These are phyloP conservation scores for Clavariopsis aquatica DNA, from an alignment of 495 filamentous ascomycete genomes.

Conservation along the genomic window DNA sequence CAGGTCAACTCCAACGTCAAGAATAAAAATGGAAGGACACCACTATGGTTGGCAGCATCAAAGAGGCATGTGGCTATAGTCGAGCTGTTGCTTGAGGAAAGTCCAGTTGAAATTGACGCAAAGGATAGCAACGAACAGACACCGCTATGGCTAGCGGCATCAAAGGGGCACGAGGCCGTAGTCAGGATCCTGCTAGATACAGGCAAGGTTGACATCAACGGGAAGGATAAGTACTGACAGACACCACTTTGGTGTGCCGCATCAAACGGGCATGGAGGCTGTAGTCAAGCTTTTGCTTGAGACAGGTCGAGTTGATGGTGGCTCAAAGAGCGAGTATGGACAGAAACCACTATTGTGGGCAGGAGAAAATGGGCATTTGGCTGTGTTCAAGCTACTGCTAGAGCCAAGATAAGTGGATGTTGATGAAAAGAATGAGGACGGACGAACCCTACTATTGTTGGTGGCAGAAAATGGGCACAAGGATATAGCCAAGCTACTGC, in stretches of 20 bases:
- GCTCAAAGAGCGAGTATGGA: background rate
- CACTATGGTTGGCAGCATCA: too few species aligned
- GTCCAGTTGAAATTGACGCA: too few species aligned
- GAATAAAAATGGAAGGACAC: too few species aligned
- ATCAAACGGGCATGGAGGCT: background rate
- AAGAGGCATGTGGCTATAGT: too few species aligned
- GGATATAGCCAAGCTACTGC: background rate
- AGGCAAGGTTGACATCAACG: too few species aligned
- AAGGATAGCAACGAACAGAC: too few species aligned
- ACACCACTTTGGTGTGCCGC: background rate
- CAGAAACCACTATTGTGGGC: background rate
- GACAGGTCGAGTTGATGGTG: background rate
- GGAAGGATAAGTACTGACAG: background rate
- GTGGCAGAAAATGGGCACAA: background rate
- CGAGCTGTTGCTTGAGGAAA: too few species aligned
- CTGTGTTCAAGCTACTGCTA: background rate
- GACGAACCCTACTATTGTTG: background rate
- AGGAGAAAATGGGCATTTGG: background rate
- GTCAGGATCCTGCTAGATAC: too few species aligned
- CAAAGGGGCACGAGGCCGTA: too few species aligned
- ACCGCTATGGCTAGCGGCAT: too few species aligned
- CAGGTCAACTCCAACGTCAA: too few species aligned
- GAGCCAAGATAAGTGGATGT: background rate
- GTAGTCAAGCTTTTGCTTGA: background rate
- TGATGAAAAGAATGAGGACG: background rate